phyloP scores from a whole-genome alignment of 1,284 basidiomycete species.

The Apiotrichum mycotoxinovorans region DNA sequence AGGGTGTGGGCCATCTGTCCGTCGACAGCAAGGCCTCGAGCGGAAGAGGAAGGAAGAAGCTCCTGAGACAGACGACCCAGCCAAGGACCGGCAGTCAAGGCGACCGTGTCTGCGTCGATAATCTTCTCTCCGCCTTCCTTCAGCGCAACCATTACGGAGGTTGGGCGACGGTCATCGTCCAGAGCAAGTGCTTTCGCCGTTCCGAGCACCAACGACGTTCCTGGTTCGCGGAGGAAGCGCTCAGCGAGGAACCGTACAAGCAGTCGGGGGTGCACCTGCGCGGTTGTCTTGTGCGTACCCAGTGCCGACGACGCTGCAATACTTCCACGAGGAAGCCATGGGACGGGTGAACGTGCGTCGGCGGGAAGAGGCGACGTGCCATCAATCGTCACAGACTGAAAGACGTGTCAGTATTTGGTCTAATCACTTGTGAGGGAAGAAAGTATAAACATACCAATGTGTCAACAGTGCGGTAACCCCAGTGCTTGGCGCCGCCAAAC shows the following conservation, averaged over 20 bases:
- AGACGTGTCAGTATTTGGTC: neutral
- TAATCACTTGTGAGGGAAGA: neutral
- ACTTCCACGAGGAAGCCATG: constrained; percentile 34
- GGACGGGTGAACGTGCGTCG: constrained; percentile 34
- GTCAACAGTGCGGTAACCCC: constrained; percentile 75
- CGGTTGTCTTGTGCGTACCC: constrained; percentile 40
- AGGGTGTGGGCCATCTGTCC: constrained; percentile 56
- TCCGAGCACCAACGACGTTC: constrained; percentile 36
- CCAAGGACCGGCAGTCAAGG: constrained; percentile 84
- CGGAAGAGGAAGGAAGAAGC: constrained; percentile 54
- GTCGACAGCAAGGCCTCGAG: constrained; percentile 42
- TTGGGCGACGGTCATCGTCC: constrained; percentile 16
- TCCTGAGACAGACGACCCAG: constrained; percentile 59
- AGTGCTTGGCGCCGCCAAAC: constrained; percentile 66
- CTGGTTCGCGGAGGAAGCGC: constrained; percentile 34
- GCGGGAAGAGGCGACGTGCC: constrained; percentile 29
- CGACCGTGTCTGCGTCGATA: constrained; percentile 54
- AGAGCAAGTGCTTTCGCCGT: constrained; percentile 23
- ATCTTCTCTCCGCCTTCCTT: constrained; percentile 39
- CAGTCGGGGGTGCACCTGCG: constrained; percentile 44
- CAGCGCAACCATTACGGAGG: constrained; percentile 19
- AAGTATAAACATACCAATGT: constrained; percentile 41
- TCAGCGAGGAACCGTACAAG: constrained; percentile 75
- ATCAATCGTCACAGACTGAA: constrained; percentile 43
- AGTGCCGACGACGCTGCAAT: constrained; percentile 38